Percentiles rank a stretch among this genome's conserved stretches.
phyloP scores from a whole-genome alignment of 2,329 filamentous ascomycete species.

The Cercospora zeae-maydis region DNA sequence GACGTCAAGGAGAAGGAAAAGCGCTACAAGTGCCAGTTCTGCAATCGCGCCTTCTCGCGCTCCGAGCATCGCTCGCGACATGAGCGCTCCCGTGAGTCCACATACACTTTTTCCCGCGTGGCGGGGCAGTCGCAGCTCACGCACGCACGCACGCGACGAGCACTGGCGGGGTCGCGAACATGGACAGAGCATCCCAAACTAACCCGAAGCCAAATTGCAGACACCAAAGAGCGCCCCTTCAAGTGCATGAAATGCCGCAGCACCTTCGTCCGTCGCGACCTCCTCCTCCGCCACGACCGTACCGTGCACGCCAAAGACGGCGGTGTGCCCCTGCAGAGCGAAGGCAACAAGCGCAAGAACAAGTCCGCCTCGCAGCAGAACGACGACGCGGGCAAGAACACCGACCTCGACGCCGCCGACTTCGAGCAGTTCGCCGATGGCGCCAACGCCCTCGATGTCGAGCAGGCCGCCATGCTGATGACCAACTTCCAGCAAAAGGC shows the following conservation, averaged over 20 bases:
- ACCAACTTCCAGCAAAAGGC: constrained; percentile 93
- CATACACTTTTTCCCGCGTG: constrained; percentile 8
- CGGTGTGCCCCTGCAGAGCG: constrained; percentile 86
- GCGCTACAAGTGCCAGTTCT: constrained; percentile 86
- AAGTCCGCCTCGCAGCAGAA: constrained; percentile 21
- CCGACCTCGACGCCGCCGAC: constrained; percentile 78
- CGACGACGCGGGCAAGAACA: constrained; percentile 56
- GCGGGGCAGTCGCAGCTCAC: constrained; percentile 22
- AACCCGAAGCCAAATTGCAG: constrained; percentile 47
- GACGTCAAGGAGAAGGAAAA: constrained; percentile 58
- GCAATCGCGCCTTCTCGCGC: constrained; percentile 78
- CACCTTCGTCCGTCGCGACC: constrained; percentile 95
- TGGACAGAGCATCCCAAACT: constrained; percentile 11
- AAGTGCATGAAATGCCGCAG: constrained; percentile 98
- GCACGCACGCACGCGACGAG: constrained; percentile 5
- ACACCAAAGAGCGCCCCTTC: constrained; percentile 98
- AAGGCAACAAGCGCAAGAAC: constrained; percentile 72
- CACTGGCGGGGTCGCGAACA: constrained; percentile 25
- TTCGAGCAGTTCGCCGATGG: constrained; percentile 89
- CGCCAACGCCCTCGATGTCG: constrained; percentile 90
- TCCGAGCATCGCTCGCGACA: constrained; percentile 96
- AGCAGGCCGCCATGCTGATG: constrained; percentile 97
- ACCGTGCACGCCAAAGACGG: constrained; percentile 99
- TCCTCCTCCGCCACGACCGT: constrained; percentile 93
- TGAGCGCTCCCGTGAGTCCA: constrained; percentile 95